Evolutionary conservation across 345 rosid genomes (phyloP), one percentile per base, ranked within the genome.

Genomic region (Draba incana): DNA sequence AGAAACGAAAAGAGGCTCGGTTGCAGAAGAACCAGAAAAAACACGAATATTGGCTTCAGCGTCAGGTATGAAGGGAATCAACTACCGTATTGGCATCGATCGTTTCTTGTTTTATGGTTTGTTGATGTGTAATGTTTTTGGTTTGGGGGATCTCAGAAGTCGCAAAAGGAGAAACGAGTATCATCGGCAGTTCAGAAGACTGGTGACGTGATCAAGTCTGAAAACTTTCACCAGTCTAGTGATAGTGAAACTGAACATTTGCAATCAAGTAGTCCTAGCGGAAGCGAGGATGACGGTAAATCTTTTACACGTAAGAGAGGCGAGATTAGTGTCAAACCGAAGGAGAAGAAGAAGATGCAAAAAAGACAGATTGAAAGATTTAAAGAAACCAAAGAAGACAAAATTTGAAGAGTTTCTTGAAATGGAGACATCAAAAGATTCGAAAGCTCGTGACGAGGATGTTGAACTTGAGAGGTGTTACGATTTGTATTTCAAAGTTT

Each of bases 361-460:
- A 68, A 27, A 68, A 53, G n/a, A 38, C 77, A 54, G 41, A 58
- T 79, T 79, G 77, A 81, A 79, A 25, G 74, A 53, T 75, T 10
- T 70, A 48, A 81, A 78, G 52, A 74, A 69, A 64, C 75, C 62
- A 10, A 51, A 61, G 38, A 87, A 81, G 78, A 80, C 95, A 4
- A 89, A 82, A 61, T 94, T 91, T 71, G 92, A 87, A 70, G 92
- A 91, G 83, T 81, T 63, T 53, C 82, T 94, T 64, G 83, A 80
- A 71, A 76, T 86, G 79, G 92, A 87, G 57, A 69, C 69, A 71
- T 74, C 64, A 37, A 66, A 60, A 31, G 50, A 38, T 30, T 64
- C 14, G 45, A 44, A 50, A 38, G 66, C 71, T 69, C 79, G 71
- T 1, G 77, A 84, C 9, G 78, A 84, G 58, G 99, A 94, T 84